Evolutionary conservation across 768 basidiomycete species (phyloP), one percentile per base, ranked within the genome.

Genomic region (Pisolithus sp.): DNA sequence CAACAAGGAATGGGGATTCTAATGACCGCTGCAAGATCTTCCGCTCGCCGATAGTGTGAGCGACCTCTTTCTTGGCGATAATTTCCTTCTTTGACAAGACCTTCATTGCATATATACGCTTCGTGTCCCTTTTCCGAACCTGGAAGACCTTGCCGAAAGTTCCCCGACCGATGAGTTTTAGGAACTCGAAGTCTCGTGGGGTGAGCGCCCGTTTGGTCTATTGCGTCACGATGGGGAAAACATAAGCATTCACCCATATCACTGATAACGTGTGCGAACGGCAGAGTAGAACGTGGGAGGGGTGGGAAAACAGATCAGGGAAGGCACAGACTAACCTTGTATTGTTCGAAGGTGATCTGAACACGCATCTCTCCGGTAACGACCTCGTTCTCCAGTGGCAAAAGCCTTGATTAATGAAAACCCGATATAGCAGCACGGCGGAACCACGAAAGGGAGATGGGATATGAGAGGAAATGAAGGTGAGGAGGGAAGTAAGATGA

Each of bases 41-140:
- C 70, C 96, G 86, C 71, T 99, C 96, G 59, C 96, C 96, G 51
- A 99, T 98, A 15, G 96, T 99, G 68, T 99, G 96, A 8, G 95
- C 95, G 42, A 99, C 93, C 69, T 99, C 96, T 71, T 98, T 98
- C 78, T 97, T 98, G 23, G 91, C 94, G 50, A 98, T 83, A 61
- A 99, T 98, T 71, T 99, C 96, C 76, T 92, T 94, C 74, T 99
- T 99, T 30, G 91, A 94, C 37, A 99, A 79, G 51, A 98, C 91
- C 65, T 99, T 99, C 95, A 99, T 98, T 48, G 96, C 96, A 74
- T 97, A 99, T 72, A 99, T 98, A 43, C 96, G 89, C 69, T 92
- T 89, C 39, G 96, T 99, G 73, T 99, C 94, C 67, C 78, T 85
- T 73, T 99, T 99, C 55, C 96, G 90, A 46, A 99, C 96, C 70